phyloP scores from a whole-genome alignment of 257 asterid species.

The Capsicum rhomboideum region DNA sequence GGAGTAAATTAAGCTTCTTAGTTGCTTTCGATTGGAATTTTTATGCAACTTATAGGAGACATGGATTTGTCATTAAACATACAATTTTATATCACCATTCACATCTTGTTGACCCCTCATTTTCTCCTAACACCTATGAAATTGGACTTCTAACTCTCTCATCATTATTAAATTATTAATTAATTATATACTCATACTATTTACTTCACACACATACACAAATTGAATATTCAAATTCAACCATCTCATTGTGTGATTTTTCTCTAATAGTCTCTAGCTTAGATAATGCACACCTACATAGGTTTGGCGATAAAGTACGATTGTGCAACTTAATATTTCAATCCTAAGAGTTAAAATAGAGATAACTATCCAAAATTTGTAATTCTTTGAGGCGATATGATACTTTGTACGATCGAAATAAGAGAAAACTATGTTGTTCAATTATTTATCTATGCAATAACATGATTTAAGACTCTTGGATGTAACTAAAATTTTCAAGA shows the following conservation, averaged over 20 bases:
- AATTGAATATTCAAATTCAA: neutral
- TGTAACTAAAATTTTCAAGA: neutral
- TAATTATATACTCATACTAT: neutral
- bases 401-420: neutral
- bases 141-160: neutral
- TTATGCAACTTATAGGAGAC: neutral
- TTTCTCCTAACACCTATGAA: neutral
- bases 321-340: neutral
- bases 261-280: neutral
- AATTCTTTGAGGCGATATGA: neutral
- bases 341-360: neutral
- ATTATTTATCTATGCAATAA: neutral
- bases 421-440: neutral
- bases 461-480: neutral
- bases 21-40: neutral
- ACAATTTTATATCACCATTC: neutral
- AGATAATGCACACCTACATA: neutral
- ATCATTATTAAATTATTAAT: neutral
- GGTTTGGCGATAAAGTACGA: neutral
- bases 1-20: neutral
- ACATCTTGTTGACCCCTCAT: constrained; percentile 3
- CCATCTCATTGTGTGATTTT: neutral
- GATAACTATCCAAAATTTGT: accelerated
- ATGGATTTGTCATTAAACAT: neutral
- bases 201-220: neutral